phyloP scores from a whole-genome alignment of 176 grass and related monocot species.

The Raddia distichophylla region DNA sequence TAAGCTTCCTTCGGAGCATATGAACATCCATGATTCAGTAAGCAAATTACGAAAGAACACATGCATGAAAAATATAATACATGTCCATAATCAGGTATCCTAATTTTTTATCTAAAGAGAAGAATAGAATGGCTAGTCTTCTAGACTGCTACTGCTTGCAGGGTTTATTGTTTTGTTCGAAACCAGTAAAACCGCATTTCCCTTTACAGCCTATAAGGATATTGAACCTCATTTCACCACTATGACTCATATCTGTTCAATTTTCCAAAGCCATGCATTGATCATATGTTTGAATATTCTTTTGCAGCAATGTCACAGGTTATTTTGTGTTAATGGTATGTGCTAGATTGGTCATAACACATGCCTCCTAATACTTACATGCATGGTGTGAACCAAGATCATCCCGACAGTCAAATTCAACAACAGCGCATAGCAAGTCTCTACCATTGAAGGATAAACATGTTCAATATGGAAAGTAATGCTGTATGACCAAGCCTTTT shows the following conservation, averaged over 20 bases:
- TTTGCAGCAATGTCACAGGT: neutral
- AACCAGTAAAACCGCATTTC: neutral
- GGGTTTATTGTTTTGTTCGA: neutral
- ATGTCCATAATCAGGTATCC: neutral
- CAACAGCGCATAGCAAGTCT: neutral
- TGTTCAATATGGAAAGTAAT: neutral
- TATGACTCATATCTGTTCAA: neutral
- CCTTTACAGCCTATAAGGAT: neutral
- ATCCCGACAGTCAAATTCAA: neutral
- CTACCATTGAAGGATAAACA: neutral
- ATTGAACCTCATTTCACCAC: neutral
- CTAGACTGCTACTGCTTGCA: neutral
- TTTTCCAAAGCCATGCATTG: neutral
- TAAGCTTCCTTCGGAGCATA: constrained; percentile 89
- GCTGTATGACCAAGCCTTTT: neutral
- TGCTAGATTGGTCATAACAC: neutral
- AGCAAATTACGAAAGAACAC: constrained; percentile 22
- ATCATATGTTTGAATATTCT: constrained; percentile 20
- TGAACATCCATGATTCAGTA: constrained; percentile 41
- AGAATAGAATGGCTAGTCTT: neutral
- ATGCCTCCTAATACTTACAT: neutral
- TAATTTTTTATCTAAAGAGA: neutral
- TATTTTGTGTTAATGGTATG: constrained; percentile 8
- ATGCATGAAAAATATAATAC: constrained; percentile 16
- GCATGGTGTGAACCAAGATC: neutral